phyloP scores from a whole-genome alignment of 495 filamentous ascomycete species.

The Penicillium silybi region DNA sequence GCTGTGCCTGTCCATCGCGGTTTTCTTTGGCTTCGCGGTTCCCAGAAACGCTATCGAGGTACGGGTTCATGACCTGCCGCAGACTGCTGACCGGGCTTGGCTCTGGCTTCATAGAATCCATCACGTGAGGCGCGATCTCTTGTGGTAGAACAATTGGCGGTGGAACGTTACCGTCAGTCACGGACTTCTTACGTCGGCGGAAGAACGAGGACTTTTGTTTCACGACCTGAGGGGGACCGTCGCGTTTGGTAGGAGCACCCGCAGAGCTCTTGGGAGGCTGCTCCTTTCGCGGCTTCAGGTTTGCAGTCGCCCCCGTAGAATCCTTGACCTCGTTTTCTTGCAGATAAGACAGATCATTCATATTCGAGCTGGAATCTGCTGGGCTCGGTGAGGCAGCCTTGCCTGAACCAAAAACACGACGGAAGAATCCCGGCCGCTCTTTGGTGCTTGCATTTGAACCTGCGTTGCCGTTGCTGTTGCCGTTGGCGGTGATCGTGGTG shows the following conservation, averaged over 20 bases:
- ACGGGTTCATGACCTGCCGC: slow-evolving; percentile 86
- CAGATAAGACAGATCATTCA: slow-evolving; percentile 19
- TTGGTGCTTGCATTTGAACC: slow-evolving; percentile 30
- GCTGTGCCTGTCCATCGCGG: slow-evolving; percentile 17
- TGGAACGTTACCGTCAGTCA: slow-evolving; percentile 51
- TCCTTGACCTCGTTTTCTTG: slow-evolving; percentile 30
- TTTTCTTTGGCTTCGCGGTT: slow-evolving; percentile 18
- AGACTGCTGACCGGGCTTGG: slow-evolving; percentile 85
- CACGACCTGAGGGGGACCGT: slow-evolving; percentile 51
- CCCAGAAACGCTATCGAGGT: slow-evolving; percentile 43
- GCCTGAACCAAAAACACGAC: slow-evolving; percentile 72
- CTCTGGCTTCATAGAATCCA: slow-evolving; percentile 37
- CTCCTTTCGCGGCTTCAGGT: slow-evolving; percentile 20
- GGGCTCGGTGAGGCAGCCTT: slow-evolving; percentile 33
- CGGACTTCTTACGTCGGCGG: slow-evolving; percentile 83
- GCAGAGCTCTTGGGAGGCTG: slow-evolving; percentile 23
- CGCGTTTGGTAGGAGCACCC: slow-evolving; percentile 37
- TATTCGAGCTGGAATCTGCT: slow-evolving; percentile 18
- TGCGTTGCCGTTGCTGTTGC: slow-evolving; percentile 3
- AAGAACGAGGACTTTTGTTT: slow-evolving; percentile 96
- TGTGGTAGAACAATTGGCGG: slow-evolving; percentile 46
- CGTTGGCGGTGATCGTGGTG: slow-evolving; percentile 10
- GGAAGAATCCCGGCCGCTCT: slow-evolving; percentile 85
- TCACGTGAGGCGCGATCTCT: slow-evolving; percentile 23
- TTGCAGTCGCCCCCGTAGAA: slow-evolving; percentile 12